Base-by-base conservation (phyloP, 1,284 basidiomycete species). In the Leccinum huronense region DNA sequence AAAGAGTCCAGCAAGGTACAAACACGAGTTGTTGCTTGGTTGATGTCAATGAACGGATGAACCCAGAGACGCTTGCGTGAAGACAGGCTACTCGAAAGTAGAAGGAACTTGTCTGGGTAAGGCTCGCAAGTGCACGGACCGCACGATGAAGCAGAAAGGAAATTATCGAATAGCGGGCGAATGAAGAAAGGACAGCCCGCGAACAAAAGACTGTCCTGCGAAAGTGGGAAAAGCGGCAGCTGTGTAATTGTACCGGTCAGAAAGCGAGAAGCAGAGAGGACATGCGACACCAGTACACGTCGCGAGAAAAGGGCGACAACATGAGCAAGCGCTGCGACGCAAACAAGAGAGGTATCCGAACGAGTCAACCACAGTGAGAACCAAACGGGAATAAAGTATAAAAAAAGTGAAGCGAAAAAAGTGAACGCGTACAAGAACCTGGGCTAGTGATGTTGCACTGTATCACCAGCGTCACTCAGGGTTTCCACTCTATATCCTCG, bases 401-500 rank as follows among this genome's bases (percentile, higher is more conserved):
- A 68, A 72, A 69, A 72, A 67, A 42, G 7, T 23, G 23, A 27
- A 10, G 48, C 8, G 45, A n/a, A 48, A 23, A 13, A 27, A 27
- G 67, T 65, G 65, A 64, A 73, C 70, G 73, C 70, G 73, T 70
- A 72, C 73, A 76, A 69, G 70, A 70, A 67, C 71, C 76, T 67
- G 67, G 70, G 68, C 70, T 77, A 82, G 70, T 79, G 78, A 74
- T 84, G 83, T 70, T 83, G 82, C 67, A 78, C 76, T 38, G 83
- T 83, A 71, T 83, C 84, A 63, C 81, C 84, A 67, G 80, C 79
- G 66, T 86, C 87, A 72, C 83, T 83, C 64, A 85, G 73, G 65
- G 87, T 87, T 75, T 93, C 90, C 64, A 93, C 89, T 70, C 80
- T 83, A 62, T 91, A 89, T 51, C 88, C 90, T 72, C 91, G 82